Evolutionary conservation across 352 stramenopile species (phyloP), one percentile per base, ranked within the genome.

Genomic region (Phytophthora syringae): DNA sequence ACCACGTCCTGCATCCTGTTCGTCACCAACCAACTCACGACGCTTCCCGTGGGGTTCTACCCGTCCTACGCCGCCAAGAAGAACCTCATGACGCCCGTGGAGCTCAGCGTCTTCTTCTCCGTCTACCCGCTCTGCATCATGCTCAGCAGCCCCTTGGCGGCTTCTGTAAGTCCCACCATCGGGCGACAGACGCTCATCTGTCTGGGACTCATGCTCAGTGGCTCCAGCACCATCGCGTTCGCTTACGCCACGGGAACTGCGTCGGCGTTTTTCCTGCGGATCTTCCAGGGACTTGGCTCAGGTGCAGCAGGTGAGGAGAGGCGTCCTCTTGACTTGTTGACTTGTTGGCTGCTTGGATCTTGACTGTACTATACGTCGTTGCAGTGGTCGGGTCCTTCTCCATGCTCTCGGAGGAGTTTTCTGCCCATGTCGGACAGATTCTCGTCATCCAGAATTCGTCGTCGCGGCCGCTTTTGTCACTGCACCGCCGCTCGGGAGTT

Each of bases 111-210:
- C 64, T 88, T 92, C 70, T 92, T 92, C 64, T 79, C 83, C 21
- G 62, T 90, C 27, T 92, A 90, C 57, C 83, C 83, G 40, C 67
- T 92, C 18, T 89, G 81, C 48, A 84, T 90, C 76, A 92, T 92
- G 83, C 28, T 87, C 54, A 86, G 77, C 58, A 90, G 83, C 28
- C 83, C 83, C 6, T 58, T 89, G 25, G 79, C 81, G 11, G 82
- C 79, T 0, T 66, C 66, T 9, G 64, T 76, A 15, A 87, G 76
- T 24, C 74, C 74, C 7, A 58, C 56, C 5, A 49, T 89, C 6
- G 83, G 83, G 15, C 77, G 79, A 0, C 79, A 92, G 55, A 86
- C 77, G n/a, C 68, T 89, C 60, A 78, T 92, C 43, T 92, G 83
- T 52, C 56, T 90, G 40, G 83, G 83, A 1, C 78, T 92, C 51